Evolutionary conservation across 768 basidiomycete species (phyloP).

Genomic region (Mycena olivaceomarginata): DNA sequence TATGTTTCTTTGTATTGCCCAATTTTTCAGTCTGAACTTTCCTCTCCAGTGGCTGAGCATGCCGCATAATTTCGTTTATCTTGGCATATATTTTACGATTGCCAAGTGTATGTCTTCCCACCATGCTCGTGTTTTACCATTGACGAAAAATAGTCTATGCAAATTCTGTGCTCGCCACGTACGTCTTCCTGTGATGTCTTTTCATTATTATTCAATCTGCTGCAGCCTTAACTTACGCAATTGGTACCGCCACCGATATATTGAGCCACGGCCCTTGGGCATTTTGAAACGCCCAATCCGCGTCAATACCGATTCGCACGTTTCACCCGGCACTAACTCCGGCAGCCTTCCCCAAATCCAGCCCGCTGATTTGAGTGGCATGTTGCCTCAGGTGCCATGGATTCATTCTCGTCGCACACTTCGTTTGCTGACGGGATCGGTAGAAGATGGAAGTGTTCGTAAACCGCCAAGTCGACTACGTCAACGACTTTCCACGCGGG

Average conservation of each 20-base stretch:
- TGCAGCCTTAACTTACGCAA: constrained; percentile 40
- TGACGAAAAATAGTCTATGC: constrained; percentile 27
- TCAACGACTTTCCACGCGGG: background rate
- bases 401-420: background rate
- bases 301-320: background rate
- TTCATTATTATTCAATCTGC: background rate
- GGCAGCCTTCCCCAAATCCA: background rate
- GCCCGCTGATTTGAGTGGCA: background rate
- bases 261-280: constrained; percentile 28
- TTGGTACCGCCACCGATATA: constrained; percentile 43
- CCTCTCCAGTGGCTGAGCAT: constrained; percentile 36
- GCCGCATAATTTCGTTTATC: constrained; percentile 40
- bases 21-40: background rate
- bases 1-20: constrained; percentile 7
- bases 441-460: constrained; percentile 29
- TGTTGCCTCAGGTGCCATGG: background rate
- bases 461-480: constrained; percentile 21
- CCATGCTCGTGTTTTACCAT: background rate
- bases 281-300: constrained; percentile 23
- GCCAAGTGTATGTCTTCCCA: background rate
- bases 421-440: background rate
- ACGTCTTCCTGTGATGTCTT: background rate
- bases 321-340: background rate
- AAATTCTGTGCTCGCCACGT: constrained; percentile 42
- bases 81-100: constrained; percentile 36